phyloP scores from a whole-genome alignment of 2,329 filamentous ascomycete genomes.

The Arthrobotrys conoides region DNA sequence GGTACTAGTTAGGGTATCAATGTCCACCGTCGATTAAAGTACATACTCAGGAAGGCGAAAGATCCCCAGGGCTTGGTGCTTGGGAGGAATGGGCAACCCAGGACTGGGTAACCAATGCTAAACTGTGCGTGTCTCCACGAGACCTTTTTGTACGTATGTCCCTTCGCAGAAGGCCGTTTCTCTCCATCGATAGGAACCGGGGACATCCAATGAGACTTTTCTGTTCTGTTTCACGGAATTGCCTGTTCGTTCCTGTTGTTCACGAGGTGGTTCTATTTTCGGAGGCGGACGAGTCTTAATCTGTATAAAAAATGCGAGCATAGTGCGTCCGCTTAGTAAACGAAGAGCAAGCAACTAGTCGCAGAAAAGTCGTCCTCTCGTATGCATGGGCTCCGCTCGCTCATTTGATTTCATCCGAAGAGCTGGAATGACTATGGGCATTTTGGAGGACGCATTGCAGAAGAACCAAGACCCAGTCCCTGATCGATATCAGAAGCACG shows the following conservation, averaged over 20 bases:
- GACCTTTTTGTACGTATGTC: conserved; percentile 47
- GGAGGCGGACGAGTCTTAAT: conserved; percentile 58
- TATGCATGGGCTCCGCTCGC: conserved; percentile 61
- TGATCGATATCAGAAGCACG: conserved; percentile 33
- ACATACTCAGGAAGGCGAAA: conserved; percentile 17
- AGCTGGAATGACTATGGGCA: conserved; percentile 11
- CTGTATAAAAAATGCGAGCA: conserved; percentile 56
- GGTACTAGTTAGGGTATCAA: conserved; percentile 15
- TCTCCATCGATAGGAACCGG: conserved; percentile 49
- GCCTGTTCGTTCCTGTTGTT: conserved; percentile 58
- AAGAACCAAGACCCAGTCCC: conserved; percentile 16
- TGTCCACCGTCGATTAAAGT: conserved; percentile 10
- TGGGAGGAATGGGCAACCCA: conserved; percentile 31
- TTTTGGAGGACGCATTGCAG: conserved; percentile 7
- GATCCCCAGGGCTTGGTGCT: conserved; percentile 33
- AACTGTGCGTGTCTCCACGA: conserved; percentile 48
- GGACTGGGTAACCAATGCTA: conserved; percentile 24
- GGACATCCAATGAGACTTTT: conserved; percentile 52
- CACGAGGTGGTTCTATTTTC: conserved; percentile 61
- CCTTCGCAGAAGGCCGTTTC: conserved; percentile 56
- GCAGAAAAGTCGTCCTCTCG: conserved; percentile 37
- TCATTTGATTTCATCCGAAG: conserved; percentile 58
- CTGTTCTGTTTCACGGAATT: conserved; percentile 59
- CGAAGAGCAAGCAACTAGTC: conserved; percentile 28
- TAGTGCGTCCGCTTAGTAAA: conserved; percentile 54